Evolutionary conservation across 768 basidiomycete genomes (phyloP), one percentile per base, ranked within the genome.

Genomic region (Panus rudis): DNA sequence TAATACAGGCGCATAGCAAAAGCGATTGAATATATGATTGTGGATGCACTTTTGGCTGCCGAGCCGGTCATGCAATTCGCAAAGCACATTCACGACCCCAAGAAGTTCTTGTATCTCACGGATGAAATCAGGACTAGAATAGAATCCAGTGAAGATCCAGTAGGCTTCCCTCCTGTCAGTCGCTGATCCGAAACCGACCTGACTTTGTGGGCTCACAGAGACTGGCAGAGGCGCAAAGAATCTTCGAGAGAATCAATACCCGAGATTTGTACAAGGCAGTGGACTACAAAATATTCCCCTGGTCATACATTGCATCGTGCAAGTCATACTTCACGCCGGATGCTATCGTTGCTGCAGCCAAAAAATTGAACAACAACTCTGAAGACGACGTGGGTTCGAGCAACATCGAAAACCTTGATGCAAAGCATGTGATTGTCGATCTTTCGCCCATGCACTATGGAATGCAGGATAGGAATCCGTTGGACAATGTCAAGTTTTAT

Each of bases 21-120:
- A 51, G 78, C 84, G 0, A 81, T 90, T 39, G 89, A 89, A 58
- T 76, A 81, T 53, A 91, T 91, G 89, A 66, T 91, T n/a, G 70
- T 87, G 12, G 88, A 91, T 51, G 84, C 73, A 0, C 69, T 92
- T n/a, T 62, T 81, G 1, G 63, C 64, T 0, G 89, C 89, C 0
- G 84, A 92, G 27, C 72, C 78, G 0, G 44, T 72, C 45, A 58
- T 90, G 56, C 68, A 78, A 33, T 72, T 91, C 37, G 77, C 83
- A 0, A 58, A 69, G 1, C 63, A 65, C 4, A 70, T 89, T 13
- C 58, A 70, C 21, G 58, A 84, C 14, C 79, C 86, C 0, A 64
- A 74, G 42, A 65, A 69, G 42, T 90, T 75, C 44, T 52, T 89
- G 3, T 65, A 71, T 45, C 67, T 91, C 2, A 88, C 82, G 0